Percentiles rank a stretch among this genome's conserved stretches.
Conservation (phyloP, 208 protist species). For the Tritrichomonas musculus region DNA sequence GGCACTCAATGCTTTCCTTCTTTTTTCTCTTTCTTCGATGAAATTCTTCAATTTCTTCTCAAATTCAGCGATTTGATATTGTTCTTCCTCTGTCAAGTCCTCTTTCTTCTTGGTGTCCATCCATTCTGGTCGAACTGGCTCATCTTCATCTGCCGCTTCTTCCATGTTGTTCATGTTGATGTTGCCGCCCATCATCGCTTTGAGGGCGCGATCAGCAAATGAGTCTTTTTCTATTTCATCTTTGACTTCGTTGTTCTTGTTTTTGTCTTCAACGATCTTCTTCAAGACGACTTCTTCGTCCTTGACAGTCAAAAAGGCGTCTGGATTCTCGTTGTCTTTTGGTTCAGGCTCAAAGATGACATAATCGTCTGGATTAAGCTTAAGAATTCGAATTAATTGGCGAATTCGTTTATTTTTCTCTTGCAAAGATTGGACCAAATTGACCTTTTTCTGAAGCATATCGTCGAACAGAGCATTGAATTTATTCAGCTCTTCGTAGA, state of each 20-base stretch:
- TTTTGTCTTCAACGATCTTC: neutral
- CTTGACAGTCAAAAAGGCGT: neutral
- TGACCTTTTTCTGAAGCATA: neutral
- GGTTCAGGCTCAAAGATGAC: neutral
- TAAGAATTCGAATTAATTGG: neutral
- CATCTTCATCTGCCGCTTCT: constrained; percentile 20
- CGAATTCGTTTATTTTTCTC: neutral
- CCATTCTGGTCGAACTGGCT: neutral
- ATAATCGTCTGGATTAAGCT: constrained; percentile 12
- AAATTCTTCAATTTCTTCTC: constrained; percentile 23
- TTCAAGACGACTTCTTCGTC: constrained; percentile 7
- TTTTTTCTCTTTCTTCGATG: constrained; percentile 24
- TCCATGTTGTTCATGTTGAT: constrained; percentile 5
- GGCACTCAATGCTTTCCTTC: neutral
- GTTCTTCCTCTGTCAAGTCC: constrained; percentile 31
- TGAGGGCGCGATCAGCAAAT: neutral
- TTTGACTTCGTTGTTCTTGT: neutral
- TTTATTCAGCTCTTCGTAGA: neutral
- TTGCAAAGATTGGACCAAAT: neutral
- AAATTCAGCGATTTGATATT: constrained; percentile 27
- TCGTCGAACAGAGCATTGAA: neutral
- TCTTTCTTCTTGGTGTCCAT: constrained; percentile 28
- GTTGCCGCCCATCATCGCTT: constrained; percentile 17
- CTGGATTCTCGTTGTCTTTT: constrained; percentile 4
- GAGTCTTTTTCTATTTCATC: constrained; percentile 28